Evolutionary conservation across 2,329 filamentous ascomycete genomes (phyloP), one percentile per base, ranked within the genome.

Genomic region (Xylariaceae sp.): DNA sequence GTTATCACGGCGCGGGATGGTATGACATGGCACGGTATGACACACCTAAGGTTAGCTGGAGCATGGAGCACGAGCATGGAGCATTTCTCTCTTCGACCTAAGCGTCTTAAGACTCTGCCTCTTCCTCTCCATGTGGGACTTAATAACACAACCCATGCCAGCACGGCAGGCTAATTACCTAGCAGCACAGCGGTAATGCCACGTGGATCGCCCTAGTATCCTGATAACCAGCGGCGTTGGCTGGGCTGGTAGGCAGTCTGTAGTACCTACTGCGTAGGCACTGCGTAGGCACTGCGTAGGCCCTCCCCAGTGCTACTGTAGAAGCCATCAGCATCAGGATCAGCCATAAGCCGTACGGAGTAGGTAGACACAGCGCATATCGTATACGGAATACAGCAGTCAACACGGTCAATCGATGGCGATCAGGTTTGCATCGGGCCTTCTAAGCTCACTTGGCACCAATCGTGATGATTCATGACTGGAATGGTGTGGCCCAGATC

Each of bases 381-480:
- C 37, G 37, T 42, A 42, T 13, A 42, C 37, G 6, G 23, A 30
- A 30, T 30, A 30, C 23, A 30, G 23, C 23, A 30, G 23, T 30
- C 23, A 30, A 30, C 23, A 42, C 37, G 11, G 37, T 42, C 37
- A 53, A 50, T 51, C 50, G 52, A 49, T 37, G 42, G 44, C 45
- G 55, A 54, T 61, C 53, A 54, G 58, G 53, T 50, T 45, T 48
- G 30, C 58, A 48, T 55, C 51, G 61, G 58, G 37, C 37, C 50
- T 42, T 61, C 37, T 37, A 47, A 11, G 39, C 53, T 53, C 47
- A 42, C 52, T 48, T 61, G 53, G 53, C 56, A 59, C 61, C 61
- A 63, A 61, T 63, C 47, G 23, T 30, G 23, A 55, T 60, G 57
- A 57, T 59, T 63, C 47, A 55, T 60, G 57, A 57, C 55, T 56